phyloP scores from a whole-genome alignment of 192 early-diverging fungal genomes.

The Mycoemilia scoparia region DNA sequence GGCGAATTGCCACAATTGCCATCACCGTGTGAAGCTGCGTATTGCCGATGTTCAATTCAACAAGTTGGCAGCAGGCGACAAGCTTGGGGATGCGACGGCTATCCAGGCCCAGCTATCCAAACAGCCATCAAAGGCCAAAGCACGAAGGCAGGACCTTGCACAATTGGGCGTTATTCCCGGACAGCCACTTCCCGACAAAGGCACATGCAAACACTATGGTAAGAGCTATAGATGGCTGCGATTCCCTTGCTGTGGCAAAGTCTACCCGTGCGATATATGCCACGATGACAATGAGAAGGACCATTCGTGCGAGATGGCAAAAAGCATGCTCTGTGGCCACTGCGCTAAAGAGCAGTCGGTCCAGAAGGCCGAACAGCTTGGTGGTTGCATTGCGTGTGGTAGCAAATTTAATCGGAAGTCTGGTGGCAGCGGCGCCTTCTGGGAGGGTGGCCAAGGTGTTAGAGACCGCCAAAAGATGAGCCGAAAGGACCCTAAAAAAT shows the following conservation, averaged over 20 bases:
- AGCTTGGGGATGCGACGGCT: slow-evolving; percentile 10
- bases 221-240: slow-evolving; percentile 81
- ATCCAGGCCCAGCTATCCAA: slow-evolving; percentile 22
- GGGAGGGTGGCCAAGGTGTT: slow-evolving; percentile 84
- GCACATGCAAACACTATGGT: slow-evolving; percentile 69
- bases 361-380: slow-evolving; percentile 17
- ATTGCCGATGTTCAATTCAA: slow-evolving; percentile 35
- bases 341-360: slow-evolving; percentile 66
- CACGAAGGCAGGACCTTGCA: slow-evolving; percentile 31
- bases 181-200: slow-evolving; percentile 54
- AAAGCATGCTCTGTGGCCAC: slow-evolving; percentile 65
- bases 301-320: slow-evolving; percentile 51
- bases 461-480: slow-evolving; percentile 55
- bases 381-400: slow-evolving; percentile 41
- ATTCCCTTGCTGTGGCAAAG: slow-evolving; percentile 76
- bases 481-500: slow-evolving; percentile 52
- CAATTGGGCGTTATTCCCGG: slow-evolving; percentile 49
- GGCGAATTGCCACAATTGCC: slow-evolving; percentile 18
- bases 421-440: slow-evolving; percentile 45
- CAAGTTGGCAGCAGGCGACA: slow-evolving; percentile 17
- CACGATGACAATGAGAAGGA: slow-evolving; percentile 61
- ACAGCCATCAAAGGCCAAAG: slow-evolving; percentile 26
- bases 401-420: slow-evolving; percentile 32
- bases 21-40: slow-evolving; percentile 12
- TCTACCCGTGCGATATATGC: slow-evolving; percentile 69